Conservation (phyloP, 495 filamentous ascomycete species). For the Tuber borchii region DNA sequence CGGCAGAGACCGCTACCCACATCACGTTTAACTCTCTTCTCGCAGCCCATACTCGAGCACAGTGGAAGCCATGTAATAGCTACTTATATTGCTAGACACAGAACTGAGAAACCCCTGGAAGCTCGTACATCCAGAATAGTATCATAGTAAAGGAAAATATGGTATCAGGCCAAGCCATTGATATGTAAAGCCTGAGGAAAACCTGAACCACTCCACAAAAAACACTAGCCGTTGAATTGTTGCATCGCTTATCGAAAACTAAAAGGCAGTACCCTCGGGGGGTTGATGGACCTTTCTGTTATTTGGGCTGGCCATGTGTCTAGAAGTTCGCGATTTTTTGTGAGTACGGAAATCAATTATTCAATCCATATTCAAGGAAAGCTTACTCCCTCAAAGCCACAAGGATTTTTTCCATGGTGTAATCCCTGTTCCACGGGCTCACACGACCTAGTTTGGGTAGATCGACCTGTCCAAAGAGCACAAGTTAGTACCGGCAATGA, state of each 20-base stretch:
- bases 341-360: slow-evolving; percentile 27
- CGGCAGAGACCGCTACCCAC: neutral
- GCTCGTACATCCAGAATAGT: neutral
- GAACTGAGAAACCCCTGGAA: neutral
- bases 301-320: slow-evolving; percentile 88
- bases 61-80: neutral
- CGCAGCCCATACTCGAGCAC: neutral
- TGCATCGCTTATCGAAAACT: slow-evolving; percentile 4
- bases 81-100: neutral
- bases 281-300: slow-evolving; percentile 96
- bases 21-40: neutral
- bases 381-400: slow-evolving; percentile 74
- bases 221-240: neutral
- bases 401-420: slow-evolving; percentile 88
- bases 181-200: neutral
- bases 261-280: slow-evolving; percentile 74
- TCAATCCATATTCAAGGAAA: slow-evolving; percentile 5
- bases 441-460: slow-evolving; percentile 73
- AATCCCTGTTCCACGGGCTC: slow-evolving; percentile 77
- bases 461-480: slow-evolving; percentile 59
- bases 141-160: neutral
- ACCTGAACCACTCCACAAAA: neutral
- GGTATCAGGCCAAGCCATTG: neutral
- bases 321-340: slow-evolving; percentile 41
- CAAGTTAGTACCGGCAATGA: neutral